Conservation (phyloP, 2,329 filamentous ascomycete genomes). For the Metarhizium guizhouense region DNA sequence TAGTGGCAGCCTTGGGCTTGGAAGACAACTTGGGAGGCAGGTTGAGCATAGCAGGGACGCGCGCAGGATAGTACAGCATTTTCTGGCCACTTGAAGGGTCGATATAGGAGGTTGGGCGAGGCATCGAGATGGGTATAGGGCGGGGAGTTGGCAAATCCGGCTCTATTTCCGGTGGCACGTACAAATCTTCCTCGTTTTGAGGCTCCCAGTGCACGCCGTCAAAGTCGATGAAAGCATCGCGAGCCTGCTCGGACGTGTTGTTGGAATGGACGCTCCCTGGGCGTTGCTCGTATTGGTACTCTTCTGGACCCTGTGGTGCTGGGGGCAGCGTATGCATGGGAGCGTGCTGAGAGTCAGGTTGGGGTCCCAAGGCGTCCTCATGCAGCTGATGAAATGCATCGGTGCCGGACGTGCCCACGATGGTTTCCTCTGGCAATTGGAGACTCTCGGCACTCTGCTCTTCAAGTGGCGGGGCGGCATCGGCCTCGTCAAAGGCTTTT, state of each 20-base stretch:
- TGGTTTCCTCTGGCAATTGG: constrained; percentile 21
- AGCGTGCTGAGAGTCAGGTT: background rate
- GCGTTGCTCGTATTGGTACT: constrained; percentile 12
- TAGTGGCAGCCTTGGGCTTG: constrained; percentile 52
- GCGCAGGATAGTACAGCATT: constrained; percentile 94
- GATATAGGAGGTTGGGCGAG: constrained; percentile 48
- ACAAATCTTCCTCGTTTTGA: constrained; percentile 27
- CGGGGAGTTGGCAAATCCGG: constrained; percentile 16
- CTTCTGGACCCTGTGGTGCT: background rate
- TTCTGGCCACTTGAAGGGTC: constrained; percentile 59
- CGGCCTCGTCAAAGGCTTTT: constrained; percentile 45
- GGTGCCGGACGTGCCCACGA: constrained; percentile 19
- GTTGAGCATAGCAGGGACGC: constrained; percentile 88
- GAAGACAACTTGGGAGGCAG: constrained; percentile 81
- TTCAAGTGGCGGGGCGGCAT: constrained; percentile 28
- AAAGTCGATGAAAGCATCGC: constrained; percentile 68
- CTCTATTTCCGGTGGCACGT: constrained; percentile 13
- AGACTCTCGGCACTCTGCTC: constrained; percentile 25
- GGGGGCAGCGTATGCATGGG: background rate
- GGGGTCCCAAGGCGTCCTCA: constrained; percentile 13
- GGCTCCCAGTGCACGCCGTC: constrained; percentile 70
- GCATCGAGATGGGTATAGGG: constrained; percentile 16
- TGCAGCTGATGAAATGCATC: constrained; percentile 26
- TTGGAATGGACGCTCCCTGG: constrained; percentile 42
- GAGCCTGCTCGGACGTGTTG: constrained; percentile 56